Percentiles rank a stretch among this genome's conserved stretches.
Evolutionary conservation across 306 rosid species (phyloP).

Genomic region (Ormosia semicastrata): DNA sequence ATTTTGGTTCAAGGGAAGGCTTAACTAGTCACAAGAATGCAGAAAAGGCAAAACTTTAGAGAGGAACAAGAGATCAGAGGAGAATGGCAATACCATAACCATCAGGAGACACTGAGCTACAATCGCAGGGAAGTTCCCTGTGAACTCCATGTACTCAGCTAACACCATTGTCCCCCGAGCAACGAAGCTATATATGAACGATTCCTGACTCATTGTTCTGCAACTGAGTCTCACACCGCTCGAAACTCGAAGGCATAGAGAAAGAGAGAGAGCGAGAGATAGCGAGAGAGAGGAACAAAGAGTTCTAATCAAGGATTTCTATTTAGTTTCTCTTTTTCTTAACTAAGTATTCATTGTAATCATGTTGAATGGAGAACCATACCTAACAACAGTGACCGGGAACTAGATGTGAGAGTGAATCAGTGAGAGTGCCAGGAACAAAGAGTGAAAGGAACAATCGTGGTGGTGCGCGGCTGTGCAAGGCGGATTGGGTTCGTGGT

Average conservation of each 20-base stretch:
- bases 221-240: conserved; percentile 2
- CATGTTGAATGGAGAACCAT: too few species aligned
- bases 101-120: conserved; percentile 90
- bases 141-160: conserved; percentile 91
- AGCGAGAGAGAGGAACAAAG: too few species aligned
- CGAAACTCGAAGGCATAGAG: background rate
- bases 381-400: too few species aligned
- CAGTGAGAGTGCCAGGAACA: too few species aligned
- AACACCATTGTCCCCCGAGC: conserved; percentile 91
- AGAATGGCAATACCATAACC: conserved; percentile 63
- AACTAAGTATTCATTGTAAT: too few species aligned
- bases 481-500: too few species aligned
- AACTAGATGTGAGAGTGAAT: too few species aligned
- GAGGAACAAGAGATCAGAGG: conserved; percentile 2
- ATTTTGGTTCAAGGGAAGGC: background rate
- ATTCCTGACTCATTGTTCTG: conserved; percentile 68
- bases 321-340: too few species aligned
- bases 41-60: background rate
- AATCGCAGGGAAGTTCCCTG: conserved; percentile 93
- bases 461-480: too few species aligned
- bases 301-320: too few species aligned
- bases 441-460: too few species aligned
- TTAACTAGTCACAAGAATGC: background rate
- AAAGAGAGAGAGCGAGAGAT: background rate
- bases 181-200: conserved; percentile 87